Percentiles rank a stretch among this genome's conserved stretches.
Conservation (phyloP, 768 basidiomycete genomes). For the Polyporus arcularius region DNA sequence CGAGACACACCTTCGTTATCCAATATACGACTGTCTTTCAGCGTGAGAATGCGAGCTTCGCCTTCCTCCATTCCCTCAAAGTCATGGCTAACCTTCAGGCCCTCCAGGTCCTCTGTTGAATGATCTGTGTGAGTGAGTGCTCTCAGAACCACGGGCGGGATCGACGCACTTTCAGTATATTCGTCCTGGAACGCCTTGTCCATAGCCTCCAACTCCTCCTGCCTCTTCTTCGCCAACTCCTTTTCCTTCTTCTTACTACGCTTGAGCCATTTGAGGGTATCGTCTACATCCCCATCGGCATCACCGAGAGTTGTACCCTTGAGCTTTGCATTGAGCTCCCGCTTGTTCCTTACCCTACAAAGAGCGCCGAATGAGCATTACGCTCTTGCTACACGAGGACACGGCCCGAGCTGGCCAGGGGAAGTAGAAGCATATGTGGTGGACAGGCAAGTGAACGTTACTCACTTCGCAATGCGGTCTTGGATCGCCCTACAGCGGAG, state of each 20-base stretch:
- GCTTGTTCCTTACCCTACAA: slow-evolving; percentile 86
- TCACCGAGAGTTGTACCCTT: slow-evolving; percentile 93
- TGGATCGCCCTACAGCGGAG: slow-evolving; percentile 55
- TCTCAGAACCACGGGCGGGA: neutral
- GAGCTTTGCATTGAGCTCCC: slow-evolving; percentile 89
- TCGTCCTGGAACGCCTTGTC: slow-evolving; percentile 75
- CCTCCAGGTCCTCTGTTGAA: slow-evolving; percentile 78
- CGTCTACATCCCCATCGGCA: slow-evolving; percentile 74
- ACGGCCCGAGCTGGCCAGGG: slow-evolving; percentile 32
- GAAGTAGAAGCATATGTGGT: slow-evolving; percentile 31
- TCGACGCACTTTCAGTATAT: slow-evolving; percentile 81
- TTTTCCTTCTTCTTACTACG: slow-evolving; percentile 88
- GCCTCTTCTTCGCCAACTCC: slow-evolving; percentile 81
- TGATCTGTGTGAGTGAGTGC: neutral
- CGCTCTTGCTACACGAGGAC: slow-evolving; percentile 41
- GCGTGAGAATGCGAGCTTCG: slow-evolving; percentile 91
- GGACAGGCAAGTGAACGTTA: slow-evolving; percentile 32
- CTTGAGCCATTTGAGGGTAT: slow-evolving; percentile 90
- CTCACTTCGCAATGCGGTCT: slow-evolving; percentile 88
- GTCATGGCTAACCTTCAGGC: slow-evolving; percentile 95
- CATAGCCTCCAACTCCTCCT: slow-evolving; percentile 81
- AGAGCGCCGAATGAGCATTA: slow-evolving; percentile 36
- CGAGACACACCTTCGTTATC: slow-evolving; percentile 80
- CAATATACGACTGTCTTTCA: slow-evolving; percentile 94
- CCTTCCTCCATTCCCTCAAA: slow-evolving; percentile 91